Evolutionary conservation across 2,329 filamentous ascomycete genomes (phyloP), one percentile per base, ranked within the genome.

Genomic region (Xylaria sp.): DNA sequence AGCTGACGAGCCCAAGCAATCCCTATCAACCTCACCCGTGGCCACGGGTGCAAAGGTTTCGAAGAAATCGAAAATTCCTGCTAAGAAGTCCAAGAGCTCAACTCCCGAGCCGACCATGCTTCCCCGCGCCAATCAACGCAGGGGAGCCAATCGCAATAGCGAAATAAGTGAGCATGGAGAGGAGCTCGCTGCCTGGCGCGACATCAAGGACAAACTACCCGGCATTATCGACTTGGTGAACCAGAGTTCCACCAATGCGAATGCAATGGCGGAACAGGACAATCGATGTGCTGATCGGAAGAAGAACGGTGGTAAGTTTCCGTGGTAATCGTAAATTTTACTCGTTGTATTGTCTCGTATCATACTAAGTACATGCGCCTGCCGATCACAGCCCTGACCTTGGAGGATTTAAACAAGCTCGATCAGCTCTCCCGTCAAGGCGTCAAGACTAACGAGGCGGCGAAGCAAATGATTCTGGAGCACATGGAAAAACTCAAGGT

Each of bases 121-220:
- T 37, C 71, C 70, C 2, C 67, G 71, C 49, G 67, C 67, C 13
- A 72, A 71, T 53, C 68, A 71, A 16, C 71, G 68, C n/a, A 66
- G 71, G 34, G 70, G 68, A 1, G 63, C 66, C 3, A 72, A 71
- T 58, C 73, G 76, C 52, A 77, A 76, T 54, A 76, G 72, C 55
- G 74, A 73, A 55, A 63, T 68, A 6, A 63, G 72, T 46, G 72
- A 71, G 59, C 74, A 76, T 59, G 76, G 76, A 46, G 77, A 79
- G 60, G 77, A 79, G 59, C 68, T 76, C 6, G 67, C 69, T 48
- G 65, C 77, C 9, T 79, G 77, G 77, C 71, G 74, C 54, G 72
- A 71, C 35, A 66, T 74, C 62, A 75, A 76, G 62, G 74, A 75
- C 3, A 73, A 76, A 55, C 59, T 78, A 13, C 70, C 70, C 11